Evolutionary conservation across 2,329 filamentous ascomycete species (phyloP).

Genomic region (Talaromyces sp.): DNA sequence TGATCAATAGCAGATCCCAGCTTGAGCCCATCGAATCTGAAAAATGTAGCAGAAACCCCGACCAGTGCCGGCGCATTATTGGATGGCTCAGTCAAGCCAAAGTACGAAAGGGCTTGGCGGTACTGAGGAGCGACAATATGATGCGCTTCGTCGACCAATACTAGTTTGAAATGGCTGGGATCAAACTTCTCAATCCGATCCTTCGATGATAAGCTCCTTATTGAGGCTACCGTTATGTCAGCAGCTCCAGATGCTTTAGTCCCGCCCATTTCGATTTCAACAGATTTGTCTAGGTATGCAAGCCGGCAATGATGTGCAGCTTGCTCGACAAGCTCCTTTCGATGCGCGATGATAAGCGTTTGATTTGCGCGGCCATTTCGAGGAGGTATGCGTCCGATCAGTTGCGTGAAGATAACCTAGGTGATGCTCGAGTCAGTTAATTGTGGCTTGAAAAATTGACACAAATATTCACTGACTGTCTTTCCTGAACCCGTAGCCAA

Average conservation of each 20-base stretch:
- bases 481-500: constrained; percentile 86
- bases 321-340: constrained; percentile 90
- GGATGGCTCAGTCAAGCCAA: constrained; percentile 58
- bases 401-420: constrained; percentile 89
- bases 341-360: constrained; percentile 86
- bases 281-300: constrained; percentile 71
- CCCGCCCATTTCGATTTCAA: constrained; percentile 90
- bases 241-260: constrained; percentile 70
- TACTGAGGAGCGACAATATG: constrained; percentile 88
- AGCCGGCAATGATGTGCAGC: constrained; percentile 76
- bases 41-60: constrained; percentile 79
- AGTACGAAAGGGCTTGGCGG: constrained; percentile 68
- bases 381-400: constrained; percentile 70
- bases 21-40: constrained; percentile 75
- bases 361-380: constrained; percentile 57
- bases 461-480: constrained; percentile 54
- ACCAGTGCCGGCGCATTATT: constrained; percentile 62
- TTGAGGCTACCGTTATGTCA: constrained; percentile 89
- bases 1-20: constrained; percentile 84
- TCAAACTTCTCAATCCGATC: constrained; percentile 79
- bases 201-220: constrained; percentile 75
- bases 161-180: constrained; percentile 72
- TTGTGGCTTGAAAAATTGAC: neutral
- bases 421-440: constrained; percentile 4
- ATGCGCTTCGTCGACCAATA: constrained; percentile 94